Evolutionary conservation across 768 basidiomycete genomes (phyloP).

Genomic region (Amanita polypyramis): DNA sequence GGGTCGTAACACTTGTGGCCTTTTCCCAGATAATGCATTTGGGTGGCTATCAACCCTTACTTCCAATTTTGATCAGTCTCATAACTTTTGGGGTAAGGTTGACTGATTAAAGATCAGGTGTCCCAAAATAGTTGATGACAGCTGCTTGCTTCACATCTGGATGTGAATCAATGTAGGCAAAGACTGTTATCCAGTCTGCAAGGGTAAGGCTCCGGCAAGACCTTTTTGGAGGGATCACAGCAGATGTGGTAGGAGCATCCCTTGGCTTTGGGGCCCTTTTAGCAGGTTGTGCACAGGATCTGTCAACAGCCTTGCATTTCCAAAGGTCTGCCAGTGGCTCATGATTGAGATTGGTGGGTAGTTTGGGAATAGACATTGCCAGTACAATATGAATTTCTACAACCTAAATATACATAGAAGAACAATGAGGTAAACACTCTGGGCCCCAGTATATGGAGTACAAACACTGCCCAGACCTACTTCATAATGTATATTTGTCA

Average conservation of each 20-base stretch:
- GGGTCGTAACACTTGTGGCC: too few species aligned
- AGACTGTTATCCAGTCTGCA: conserved; percentile 17
- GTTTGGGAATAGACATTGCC: neutral
- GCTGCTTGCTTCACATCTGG: conserved; percentile 12
- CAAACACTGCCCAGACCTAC: neutral
- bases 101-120: neutral
- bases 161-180: conserved; percentile 13
- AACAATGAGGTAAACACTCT: neutral
- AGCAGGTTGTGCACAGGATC: neutral
- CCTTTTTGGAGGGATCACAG: neutral
- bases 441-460: neutral
- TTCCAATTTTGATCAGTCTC: neutral
- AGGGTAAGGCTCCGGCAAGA: conserved; percentile 13
- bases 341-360: neutral
- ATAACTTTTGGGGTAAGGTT: neutral
- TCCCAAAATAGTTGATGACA: conserved; percentile 8
- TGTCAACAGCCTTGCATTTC: neutral
- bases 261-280: conserved; percentile 6
- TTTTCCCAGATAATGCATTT: conserved; percentile 19
- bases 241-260: conserved; percentile 10
- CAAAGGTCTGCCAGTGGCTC: too few species aligned
- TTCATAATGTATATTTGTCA: neutral
- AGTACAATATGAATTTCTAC: neutral
- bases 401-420: neutral
- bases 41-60: conserved; percentile 8